Conservation (phyloP, 495 filamentous ascomycete species). For the Geoglossum glabrum region DNA sequence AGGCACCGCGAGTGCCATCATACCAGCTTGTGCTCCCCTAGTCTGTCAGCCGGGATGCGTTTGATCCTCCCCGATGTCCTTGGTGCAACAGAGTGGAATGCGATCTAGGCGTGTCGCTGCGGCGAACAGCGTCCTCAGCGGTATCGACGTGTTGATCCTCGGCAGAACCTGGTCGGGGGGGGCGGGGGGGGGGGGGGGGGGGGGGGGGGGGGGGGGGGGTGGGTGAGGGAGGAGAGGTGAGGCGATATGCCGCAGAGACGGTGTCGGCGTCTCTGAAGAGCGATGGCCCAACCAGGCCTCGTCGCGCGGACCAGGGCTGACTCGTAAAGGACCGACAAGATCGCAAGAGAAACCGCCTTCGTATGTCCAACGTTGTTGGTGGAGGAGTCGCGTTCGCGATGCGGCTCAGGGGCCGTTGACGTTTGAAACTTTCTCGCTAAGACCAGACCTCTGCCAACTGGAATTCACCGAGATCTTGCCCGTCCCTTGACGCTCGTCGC, state of each 20-base stretch:
- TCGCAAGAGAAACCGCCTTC: neutral
- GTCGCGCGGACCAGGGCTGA: neutral
- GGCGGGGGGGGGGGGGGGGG: too few relatives aligned
- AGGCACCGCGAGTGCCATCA: constrained; percentile 73
- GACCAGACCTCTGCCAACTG: neutral
- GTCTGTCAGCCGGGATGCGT: neutral
- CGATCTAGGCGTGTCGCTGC: neutral
- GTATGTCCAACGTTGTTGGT: neutral
- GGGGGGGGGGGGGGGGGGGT: too few relatives aligned
- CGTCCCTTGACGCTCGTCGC: neutral
- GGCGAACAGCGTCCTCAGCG: neutral
- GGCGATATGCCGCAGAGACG: neutral
- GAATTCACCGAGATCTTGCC: neutral
- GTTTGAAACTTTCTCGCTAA: neutral
- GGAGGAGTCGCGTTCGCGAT: constrained; percentile 1
- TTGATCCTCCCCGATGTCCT: neutral
- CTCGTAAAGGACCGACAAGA: neutral
- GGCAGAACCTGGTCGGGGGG: neutral
- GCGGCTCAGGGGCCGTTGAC: constrained; percentile 1
- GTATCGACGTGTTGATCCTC: constrained; percentile 1
- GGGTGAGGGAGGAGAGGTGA: too few relatives aligned
- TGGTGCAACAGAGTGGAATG: neutral
- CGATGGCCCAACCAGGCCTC: neutral
- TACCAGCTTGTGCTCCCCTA: neutral
- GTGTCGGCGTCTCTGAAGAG: neutral